Evolutionary conservation across 2,329 filamentous ascomycete species (phyloP), one percentile per base, ranked within the genome.

Genomic region (Calonectria montana): DNA sequence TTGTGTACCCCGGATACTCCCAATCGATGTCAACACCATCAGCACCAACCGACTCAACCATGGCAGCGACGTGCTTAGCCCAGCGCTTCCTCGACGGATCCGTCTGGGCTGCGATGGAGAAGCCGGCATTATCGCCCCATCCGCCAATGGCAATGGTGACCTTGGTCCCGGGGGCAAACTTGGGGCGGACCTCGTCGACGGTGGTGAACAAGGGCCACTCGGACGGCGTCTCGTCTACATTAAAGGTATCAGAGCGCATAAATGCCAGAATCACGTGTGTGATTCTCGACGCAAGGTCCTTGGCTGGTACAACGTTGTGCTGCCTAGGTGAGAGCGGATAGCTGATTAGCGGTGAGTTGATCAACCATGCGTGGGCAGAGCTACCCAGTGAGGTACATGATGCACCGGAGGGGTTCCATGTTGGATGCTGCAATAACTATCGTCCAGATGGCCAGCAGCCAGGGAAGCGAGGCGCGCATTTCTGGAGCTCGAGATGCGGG

Each of bases 131-230:
- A 71, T 94, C 91, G 0, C 92, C 93, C 93, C 93, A 95, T 65
- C 93, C 93, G 13, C 93, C 93, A 73, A 95, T 90, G 23, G 93
- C 92, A 43, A 95, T 87, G 84, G 93, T 88, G 25, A 95, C 82
- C 75, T 93, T 91, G 23, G 91, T 91, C 29, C 85, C 85, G 0
- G 82, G 71, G 8, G 82, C 82, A 71, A 92, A 91, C 66, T 85
- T 83, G 21, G 78, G 70, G 5, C 90, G 88, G 16, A 87, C 84
- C 15, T 85, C 80, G 3, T 80, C 77, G 2, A 92, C 84, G 2
- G 85, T 85, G 4, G 86, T 88, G 75, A 91, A 91, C 7, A 92
- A 80, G 0, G 88, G 86, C 83, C 87, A 91, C 4, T 78, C 67
- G 4, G 79, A 74, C 1, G 82, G 81, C 0, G 78, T 72, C 13